Conservation (phyloP, 23 red algal genomes). For the Gracilaria vermiculophylla region DNA sequence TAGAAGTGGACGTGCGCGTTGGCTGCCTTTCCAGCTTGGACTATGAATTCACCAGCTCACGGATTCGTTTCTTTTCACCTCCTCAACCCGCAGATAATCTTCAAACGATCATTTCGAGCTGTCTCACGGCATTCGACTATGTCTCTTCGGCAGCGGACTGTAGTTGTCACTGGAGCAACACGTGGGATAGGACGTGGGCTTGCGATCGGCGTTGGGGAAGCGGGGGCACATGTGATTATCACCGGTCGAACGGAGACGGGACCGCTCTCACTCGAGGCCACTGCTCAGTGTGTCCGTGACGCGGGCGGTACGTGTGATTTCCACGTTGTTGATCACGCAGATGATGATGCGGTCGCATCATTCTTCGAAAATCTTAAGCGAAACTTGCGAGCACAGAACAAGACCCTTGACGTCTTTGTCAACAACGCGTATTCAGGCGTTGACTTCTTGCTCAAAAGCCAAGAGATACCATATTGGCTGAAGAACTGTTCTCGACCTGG, state of each 20-base stretch:
- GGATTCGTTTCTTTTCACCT: neutral
- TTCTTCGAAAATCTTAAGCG: constrained; percentile 7
- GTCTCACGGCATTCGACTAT: neutral
- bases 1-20: neutral
- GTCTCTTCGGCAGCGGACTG: constrained; percentile 47
- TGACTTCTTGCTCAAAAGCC: neutral
- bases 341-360: constrained; percentile 37
- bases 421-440: constrained; percentile 76
- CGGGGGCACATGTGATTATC: constrained; percentile 67
- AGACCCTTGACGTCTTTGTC: constrained; percentile 63
- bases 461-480: constrained; percentile 47
- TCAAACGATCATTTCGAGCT: neutral
- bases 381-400: neutral
- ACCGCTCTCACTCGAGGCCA: constrained; percentile 3
- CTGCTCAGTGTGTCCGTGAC: constrained; percentile 7
- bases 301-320: constrained; percentile 62
- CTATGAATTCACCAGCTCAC: neutral
- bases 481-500: constrained; percentile 9
- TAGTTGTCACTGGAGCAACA: constrained; percentile 72
- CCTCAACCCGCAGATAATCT: neutral
- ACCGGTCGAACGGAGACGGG: constrained; percentile 44
- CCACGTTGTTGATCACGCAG: constrained; percentile 48
- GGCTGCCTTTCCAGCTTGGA: neutral
- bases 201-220: constrained; percentile 64
- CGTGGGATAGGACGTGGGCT: constrained; percentile 77